phyloP scores from a whole-genome alignment of 1,139 yeast species.

The Yamadazyma mexicana region DNA sequence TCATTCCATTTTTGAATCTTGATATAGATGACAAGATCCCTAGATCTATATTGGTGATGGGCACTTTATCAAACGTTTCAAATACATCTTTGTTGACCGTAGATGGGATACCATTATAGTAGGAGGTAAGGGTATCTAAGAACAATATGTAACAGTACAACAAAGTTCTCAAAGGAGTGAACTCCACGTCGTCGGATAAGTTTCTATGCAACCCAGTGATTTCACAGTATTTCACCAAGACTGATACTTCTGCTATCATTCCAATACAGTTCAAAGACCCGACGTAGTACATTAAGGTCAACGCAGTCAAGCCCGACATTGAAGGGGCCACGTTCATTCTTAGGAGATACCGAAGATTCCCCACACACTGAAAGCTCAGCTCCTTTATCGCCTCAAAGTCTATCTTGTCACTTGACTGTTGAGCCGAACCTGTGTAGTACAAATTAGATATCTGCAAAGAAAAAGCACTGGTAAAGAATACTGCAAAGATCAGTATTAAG shows the following conservation, averaged over 20 bases:
- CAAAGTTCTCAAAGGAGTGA: conserved; percentile 3
- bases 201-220: conserved; percentile 3
- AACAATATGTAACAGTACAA: conserved; percentile 1
- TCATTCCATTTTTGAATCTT: conserved; percentile 3
- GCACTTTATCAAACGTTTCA: not conserved
- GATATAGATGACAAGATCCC: not conserved
- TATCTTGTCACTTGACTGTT: not conserved
- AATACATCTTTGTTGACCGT: conserved; percentile 2
- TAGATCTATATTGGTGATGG: not conserved
- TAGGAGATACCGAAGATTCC: not conserved
- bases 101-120: conserved; percentile 2
- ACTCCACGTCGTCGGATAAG: not conserved
- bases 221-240: conserved; percentile 4
- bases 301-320: conserved; percentile 1
- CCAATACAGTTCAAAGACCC: conserved; percentile 3
- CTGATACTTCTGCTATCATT: conserved; percentile 2
- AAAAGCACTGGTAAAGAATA: conserved; percentile 3
- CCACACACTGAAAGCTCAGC: not conserved
- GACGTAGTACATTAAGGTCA: conserved; percentile 4
- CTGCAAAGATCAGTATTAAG: conserved; percentile 2
- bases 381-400: not conserved
- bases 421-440: not conserved
- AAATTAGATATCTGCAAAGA: conserved; percentile 1
- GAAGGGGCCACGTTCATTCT: conserved; percentile 2
- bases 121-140: conserved; percentile 2